Conservation (phyloP, 495 filamentous ascomycete species). For the Tricharina praecox region DNA sequence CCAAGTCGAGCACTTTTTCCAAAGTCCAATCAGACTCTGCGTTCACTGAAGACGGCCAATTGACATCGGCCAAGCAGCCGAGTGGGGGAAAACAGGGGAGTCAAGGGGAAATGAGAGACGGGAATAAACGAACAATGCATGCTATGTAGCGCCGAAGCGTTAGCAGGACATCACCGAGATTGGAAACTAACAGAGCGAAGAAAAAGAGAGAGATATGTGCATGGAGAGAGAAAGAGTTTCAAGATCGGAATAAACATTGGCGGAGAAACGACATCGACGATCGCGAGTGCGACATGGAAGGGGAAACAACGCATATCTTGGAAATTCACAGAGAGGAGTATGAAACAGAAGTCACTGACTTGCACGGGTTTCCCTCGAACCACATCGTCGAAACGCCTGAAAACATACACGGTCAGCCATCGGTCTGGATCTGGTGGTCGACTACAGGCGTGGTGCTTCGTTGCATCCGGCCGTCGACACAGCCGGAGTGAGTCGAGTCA, state of each 20-base stretch:
- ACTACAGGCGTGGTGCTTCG: not conserved
- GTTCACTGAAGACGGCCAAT: conserved; percentile 14
- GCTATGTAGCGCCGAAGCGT: conserved; percentile 7
- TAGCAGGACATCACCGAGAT: not conserved
- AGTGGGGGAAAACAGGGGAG: not conserved
- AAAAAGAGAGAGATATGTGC: no score
- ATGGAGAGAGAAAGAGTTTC: not conserved
- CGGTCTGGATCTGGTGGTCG: no score
- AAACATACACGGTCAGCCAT: conserved; percentile 3
- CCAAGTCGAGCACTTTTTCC: conserved; percentile 60
- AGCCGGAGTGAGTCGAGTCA: conserved; percentile 18
- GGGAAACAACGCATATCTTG: not conserved
- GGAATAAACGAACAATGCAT: conserved; percentile 24
- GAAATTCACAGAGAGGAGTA: not conserved
- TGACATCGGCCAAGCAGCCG: conserved; percentile 5
- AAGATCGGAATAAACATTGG: no score
- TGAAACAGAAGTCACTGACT: conserved; percentile 27
- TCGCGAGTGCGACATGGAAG: not conserved
- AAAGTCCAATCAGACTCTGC: conserved; percentile 29
- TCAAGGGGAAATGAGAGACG: not conserved
- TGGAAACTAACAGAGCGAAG: not conserved
- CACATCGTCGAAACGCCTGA: conserved; percentile 58
- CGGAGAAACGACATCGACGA: not conserved
- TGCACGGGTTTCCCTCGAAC: conserved; percentile 97
- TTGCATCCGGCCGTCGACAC: not conserved